phyloP scores from a whole-genome alignment of 2,329 filamentous ascomycete species.

The Pestalotiopsis sp. region DNA sequence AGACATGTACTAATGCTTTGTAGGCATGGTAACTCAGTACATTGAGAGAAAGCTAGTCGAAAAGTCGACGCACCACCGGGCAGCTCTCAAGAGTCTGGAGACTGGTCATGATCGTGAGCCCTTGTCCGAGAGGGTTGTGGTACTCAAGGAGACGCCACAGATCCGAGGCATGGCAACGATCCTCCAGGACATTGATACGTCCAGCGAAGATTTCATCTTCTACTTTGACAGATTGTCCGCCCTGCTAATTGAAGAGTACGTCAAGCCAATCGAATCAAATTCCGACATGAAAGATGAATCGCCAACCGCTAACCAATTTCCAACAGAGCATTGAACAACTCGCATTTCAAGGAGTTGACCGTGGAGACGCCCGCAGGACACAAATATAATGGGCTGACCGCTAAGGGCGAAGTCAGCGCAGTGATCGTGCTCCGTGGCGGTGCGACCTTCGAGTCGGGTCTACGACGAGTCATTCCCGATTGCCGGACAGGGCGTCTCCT shows the following conservation, averaged over 20 bases:
- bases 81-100: slow-evolving; percentile 77
- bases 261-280: slow-evolving; percentile 13
- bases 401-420: slow-evolving; percentile 77
- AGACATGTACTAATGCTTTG: slow-evolving; percentile 16
- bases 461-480: slow-evolving; percentile 90
- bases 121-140: slow-evolving; percentile 73
- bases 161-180: slow-evolving; percentile 88
- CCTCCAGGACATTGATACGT: slow-evolving; percentile 77
- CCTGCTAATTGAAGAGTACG: slow-evolving; percentile 79
- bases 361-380: slow-evolving; percentile 74
- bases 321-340: slow-evolving; percentile 73
- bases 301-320: neutral
- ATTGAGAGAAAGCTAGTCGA: slow-evolving; percentile 85
- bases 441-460: slow-evolving; percentile 82
- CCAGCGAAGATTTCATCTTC: slow-evolving; percentile 91
- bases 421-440: slow-evolving; percentile 89
- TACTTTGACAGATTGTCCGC: slow-evolving; percentile 91
- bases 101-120: slow-evolving; percentile 71
- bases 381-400: slow-evolving; percentile 71
- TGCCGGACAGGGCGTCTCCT: slow-evolving; percentile 86
- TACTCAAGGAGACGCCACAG: slow-evolving; percentile 79
- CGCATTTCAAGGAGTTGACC: slow-evolving; percentile 65
- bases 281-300: neutral
- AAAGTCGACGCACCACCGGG: slow-evolving; percentile 83
- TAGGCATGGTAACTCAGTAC: slow-evolving; percentile 91